A percentile compares a stretch with the other conserved stretches of the same genome.
Conservation (phyloP, 2,329 filamentous ascomycete species). For the Dactylellina parvicollis region DNA sequence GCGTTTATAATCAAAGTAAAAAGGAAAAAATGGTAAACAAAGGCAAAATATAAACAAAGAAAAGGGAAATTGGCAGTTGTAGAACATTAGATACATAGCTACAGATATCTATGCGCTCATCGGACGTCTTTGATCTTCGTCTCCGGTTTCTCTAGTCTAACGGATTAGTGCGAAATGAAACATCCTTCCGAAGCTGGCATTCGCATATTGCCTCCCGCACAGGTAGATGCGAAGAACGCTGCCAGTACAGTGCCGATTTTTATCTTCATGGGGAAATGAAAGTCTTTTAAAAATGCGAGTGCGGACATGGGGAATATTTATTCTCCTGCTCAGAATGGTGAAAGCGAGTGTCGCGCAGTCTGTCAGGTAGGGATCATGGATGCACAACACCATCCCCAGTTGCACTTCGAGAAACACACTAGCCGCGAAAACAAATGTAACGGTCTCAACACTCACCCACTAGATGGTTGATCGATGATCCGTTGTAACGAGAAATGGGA, state of each 20-base stretch:
- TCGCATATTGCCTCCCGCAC: background rate
- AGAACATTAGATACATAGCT: no score
- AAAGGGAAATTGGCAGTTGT: no score
- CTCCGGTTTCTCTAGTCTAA: no score
- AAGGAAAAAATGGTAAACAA: no score
- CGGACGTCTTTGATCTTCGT: no score
- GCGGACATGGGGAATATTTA: constrained; percentile 2
- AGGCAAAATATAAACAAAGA: no score
- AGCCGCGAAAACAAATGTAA: background rate
- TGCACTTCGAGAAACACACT: constrained; percentile 6
- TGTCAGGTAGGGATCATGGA: constrained; percentile 1
- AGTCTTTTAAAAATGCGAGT: background rate
- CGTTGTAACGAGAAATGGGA: no score
- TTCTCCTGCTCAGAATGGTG: constrained; percentile 12
- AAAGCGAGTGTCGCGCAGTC: background rate
- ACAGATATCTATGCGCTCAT: no score
- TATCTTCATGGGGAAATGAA: background rate
- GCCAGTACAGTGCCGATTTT: background rate
- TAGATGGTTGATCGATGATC: no score
- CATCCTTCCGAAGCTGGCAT: background rate
- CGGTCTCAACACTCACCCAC: background rate
- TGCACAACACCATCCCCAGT: constrained; percentile 10
- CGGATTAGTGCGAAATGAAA: background rate
- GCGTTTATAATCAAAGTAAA: no score
- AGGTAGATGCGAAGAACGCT: background rate